These are phyloP conservation scores for Sclerotinia sclerotiorum DNA, from an alignment of 2,329 filamentous ascomycete species.

Conservation along the genomic window DNA sequence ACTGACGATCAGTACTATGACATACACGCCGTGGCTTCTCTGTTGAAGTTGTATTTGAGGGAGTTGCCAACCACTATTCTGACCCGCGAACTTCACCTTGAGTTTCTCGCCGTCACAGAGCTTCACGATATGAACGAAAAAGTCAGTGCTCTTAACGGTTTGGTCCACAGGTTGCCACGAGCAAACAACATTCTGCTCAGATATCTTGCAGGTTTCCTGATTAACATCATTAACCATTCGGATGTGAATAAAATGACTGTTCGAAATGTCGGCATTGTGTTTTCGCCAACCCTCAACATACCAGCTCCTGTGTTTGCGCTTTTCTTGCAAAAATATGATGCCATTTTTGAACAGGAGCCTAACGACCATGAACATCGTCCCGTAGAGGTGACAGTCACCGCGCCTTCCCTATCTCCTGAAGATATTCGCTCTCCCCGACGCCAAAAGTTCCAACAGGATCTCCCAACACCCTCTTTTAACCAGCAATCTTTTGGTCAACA, in stretches of 20 bases:
- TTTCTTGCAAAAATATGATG: conserved; percentile 86
- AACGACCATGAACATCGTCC: conserved; percentile 61
- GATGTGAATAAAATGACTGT: conserved; percentile 97
- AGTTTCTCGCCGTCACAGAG: conserved; percentile 84
- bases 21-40: conserved; percentile 90
- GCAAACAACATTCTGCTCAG: conserved; percentile 80
- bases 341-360: conserved; percentile 75
- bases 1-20: conserved; percentile 85
- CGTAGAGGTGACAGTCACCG: conserved; percentile 46
- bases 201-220: conserved; percentile 83
- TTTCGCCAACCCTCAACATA: conserved; percentile 95
- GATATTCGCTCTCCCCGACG: conserved; percentile 63
- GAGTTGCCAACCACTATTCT: conserved; percentile 90
- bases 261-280: conserved; percentile 95
- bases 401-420: conserved; percentile 49
- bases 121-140: conserved; percentile 74
- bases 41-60: conserved; percentile 90
- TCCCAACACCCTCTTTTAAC: conserved; percentile 63
- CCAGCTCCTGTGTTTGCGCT: conserved; percentile 91
- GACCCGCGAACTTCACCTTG: conserved; percentile 83
- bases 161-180: conserved; percentile 77
- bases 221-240: conserved; percentile 87
- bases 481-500: conserved; percentile 39
- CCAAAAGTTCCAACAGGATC: conserved; percentile 61
- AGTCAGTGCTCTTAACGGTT: conserved; percentile 69